Evolutionary conservation across 2,329 filamentous ascomycete genomes (phyloP).

Genomic region (Penicillium sp.): DNA sequence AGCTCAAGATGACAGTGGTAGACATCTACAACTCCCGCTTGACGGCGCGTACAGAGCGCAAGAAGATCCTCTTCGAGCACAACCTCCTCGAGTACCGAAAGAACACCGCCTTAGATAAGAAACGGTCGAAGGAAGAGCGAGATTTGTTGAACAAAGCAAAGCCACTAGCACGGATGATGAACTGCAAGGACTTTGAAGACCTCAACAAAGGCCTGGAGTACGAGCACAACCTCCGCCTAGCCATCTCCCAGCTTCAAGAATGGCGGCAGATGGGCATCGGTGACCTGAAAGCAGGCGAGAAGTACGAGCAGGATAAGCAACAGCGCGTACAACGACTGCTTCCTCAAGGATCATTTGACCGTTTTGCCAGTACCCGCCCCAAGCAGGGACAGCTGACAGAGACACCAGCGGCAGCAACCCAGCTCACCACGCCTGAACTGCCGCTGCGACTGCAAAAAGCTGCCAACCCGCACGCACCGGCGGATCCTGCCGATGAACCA

Average conservation of each 20-base stretch:
- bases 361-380: conserved; percentile 71
- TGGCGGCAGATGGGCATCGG: conserved; percentile 85
- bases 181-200: conserved; percentile 80
- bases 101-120: conserved; percentile 86
- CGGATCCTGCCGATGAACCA: conserved; percentile 34
- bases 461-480: conserved; percentile 27
- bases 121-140: conserved; percentile 89
- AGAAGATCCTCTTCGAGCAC: conserved; percentile 96
- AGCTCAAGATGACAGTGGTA: conserved; percentile 96
- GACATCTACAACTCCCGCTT: conserved; percentile 94
- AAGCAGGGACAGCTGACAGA: conserved; percentile 68
- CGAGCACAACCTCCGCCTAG: conserved; percentile 85
- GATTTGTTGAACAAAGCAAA: conserved; percentile 91
- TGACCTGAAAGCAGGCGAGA: conserved; percentile 80
- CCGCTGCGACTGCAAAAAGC: conserved; percentile 58
- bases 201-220: conserved; percentile 83
- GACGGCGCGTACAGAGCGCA: conserved; percentile 86
- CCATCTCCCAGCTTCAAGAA: conserved; percentile 86
- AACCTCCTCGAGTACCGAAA: conserved; percentile 90
- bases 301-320: conserved; percentile 87
- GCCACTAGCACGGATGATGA: conserved; percentile 96
- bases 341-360: conserved; percentile 78
- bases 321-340: conserved; percentile 62
- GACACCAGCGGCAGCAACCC: conserved; percentile 69
- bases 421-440: conserved; percentile 75